Conservation (phyloP, 306 rosid genomes). For the Gastrolobium villosum region DNA sequence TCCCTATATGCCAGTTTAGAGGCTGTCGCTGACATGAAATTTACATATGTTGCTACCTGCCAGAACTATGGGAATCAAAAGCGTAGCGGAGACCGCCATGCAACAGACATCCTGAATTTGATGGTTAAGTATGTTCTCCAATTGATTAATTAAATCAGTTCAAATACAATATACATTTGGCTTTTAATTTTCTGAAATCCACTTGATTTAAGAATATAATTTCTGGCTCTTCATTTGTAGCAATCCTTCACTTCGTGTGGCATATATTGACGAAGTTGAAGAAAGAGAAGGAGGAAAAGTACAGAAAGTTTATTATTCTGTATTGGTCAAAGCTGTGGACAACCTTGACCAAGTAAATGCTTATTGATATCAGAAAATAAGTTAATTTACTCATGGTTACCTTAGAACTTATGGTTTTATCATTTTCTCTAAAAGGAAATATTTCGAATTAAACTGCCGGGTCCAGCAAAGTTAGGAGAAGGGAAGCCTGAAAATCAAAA, state of each 20-base stretch:
- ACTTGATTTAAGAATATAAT: constrained; percentile 49
- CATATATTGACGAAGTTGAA: constrained; percentile 97
- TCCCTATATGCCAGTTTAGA: constrained; percentile 91
- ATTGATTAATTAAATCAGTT: constrained; percentile 42
- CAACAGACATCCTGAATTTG: constrained; percentile 94
- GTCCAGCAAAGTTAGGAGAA: constrained; percentile 93
- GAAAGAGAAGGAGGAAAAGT: constrained; percentile 86
- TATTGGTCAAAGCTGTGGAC: constrained; percentile 87
- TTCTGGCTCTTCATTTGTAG: constrained; percentile 55
- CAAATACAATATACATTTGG: constrained; percentile 40
- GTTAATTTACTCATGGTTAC: constrained; percentile 29
- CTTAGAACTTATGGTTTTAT: constrained; percentile 50
- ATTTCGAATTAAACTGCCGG: constrained; percentile 89
- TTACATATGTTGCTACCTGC: constrained; percentile 95
- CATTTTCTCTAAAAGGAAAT: constrained; percentile 79
- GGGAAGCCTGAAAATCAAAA: constrained; percentile 99
- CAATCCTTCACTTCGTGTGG: constrained; percentile 97
- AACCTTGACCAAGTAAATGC: constrained; percentile 87
- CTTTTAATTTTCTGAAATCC: constrained; percentile 28
- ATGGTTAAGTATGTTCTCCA: constrained; percentile 92
- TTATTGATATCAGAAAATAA: constrained; percentile 40
- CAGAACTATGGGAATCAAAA: constrained; percentile 97
- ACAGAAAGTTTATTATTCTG: constrained; percentile 96
- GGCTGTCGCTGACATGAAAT: constrained; percentile 97
- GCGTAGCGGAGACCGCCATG: constrained; percentile 97